A percentile compares a stretch with the other conserved stretches of the same genome.
These are phyloP conservation scores for Microthlaspi erraticum DNA, from an alignment of 345 rosid genomes.

Conservation along the genomic window DNA sequence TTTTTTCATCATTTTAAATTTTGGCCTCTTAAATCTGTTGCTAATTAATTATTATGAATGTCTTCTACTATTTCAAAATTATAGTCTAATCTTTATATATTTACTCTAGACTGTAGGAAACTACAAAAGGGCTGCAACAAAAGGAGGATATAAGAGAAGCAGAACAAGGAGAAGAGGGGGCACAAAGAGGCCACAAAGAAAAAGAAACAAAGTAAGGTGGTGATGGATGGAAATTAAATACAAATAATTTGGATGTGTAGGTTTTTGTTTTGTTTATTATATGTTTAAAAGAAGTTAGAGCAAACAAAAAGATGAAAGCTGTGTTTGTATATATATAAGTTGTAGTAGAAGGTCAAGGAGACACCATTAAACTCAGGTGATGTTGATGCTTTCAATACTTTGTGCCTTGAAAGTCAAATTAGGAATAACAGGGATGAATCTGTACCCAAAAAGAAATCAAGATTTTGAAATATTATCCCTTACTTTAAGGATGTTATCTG, in stretches of 20 bases:
- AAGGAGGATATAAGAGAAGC: slow-evolving; percentile 16
- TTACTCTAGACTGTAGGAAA: slow-evolving; percentile 30
- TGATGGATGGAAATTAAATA: slow-evolving; percentile 30
- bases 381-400: slow-evolving; percentile 31
- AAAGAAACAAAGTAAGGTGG: slow-evolving; percentile 3
- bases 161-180: slow-evolving; percentile 23
- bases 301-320: slow-evolving; percentile 19
- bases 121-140: slow-evolving; percentile 19
- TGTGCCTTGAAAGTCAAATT: slow-evolving; percentile 14
- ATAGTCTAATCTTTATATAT: not conserved
- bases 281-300: slow-evolving; percentile 1
- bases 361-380: slow-evolving; percentile 33
- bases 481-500: not conserved
- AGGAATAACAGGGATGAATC: not conserved
- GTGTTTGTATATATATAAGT: slow-evolving; percentile 33
- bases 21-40: not conserved
- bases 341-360: slow-evolving; percentile 35
- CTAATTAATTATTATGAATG: not conserved
- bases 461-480: not conserved
- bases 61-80: slow-evolving; percentile 9
- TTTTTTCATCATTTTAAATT: not conserved
- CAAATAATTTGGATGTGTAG: slow-evolving; percentile 1
- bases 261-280: slow-evolving; percentile 5
- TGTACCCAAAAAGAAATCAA: not conserved
- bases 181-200: slow-evolving; percentile 28